A percentile compares a stretch with the other conserved stretches of the same genome.
These are phyloP conservation scores for Poa pratensis DNA, from an alignment of 176 grass and related monocot genomes.

Conservation along the genomic window DNA sequence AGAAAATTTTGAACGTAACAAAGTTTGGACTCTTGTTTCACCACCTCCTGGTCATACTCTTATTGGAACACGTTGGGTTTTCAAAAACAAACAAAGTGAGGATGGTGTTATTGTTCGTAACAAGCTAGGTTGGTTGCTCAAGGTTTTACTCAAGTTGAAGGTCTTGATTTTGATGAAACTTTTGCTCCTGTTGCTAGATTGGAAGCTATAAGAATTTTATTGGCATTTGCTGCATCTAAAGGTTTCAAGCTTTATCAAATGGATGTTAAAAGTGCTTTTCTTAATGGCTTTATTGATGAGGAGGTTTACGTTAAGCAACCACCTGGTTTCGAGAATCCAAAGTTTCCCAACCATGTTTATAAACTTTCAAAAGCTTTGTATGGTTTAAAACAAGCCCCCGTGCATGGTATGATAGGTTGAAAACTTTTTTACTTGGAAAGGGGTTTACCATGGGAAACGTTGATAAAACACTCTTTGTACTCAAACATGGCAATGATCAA, in stretches of 20 bases:
- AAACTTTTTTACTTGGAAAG: not conserved
- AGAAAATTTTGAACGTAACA: not conserved
- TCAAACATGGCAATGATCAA: slow-evolving; percentile 15
- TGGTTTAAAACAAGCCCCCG: not conserved
- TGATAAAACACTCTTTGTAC: slow-evolving; percentile 12
- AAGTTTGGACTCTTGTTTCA: not conserved
- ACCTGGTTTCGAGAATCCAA: not conserved
- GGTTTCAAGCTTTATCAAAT: not conserved
- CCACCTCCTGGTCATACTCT: not conserved
- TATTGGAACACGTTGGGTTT: not conserved
- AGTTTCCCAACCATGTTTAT: not conserved
- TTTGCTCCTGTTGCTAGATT: not conserved
- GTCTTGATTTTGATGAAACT: not conserved
- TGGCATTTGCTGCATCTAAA: not conserved
- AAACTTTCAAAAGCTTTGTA: not conserved
- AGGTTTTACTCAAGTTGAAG: not conserved
- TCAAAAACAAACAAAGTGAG: not conserved
- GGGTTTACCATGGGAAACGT: slow-evolving; percentile 4
- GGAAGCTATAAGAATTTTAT: not conserved
- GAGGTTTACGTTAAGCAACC: not conserved
- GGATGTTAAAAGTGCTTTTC: slow-evolving; percentile 2
- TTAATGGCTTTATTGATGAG: not conserved
- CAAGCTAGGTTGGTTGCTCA: not conserved
- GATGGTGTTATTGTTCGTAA: not conserved
- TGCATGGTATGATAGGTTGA: not conserved